Base-by-base conservation (phyloP, 1,284 basidiomycete genomes). In the Austroboletus rostrupii region DNA sequence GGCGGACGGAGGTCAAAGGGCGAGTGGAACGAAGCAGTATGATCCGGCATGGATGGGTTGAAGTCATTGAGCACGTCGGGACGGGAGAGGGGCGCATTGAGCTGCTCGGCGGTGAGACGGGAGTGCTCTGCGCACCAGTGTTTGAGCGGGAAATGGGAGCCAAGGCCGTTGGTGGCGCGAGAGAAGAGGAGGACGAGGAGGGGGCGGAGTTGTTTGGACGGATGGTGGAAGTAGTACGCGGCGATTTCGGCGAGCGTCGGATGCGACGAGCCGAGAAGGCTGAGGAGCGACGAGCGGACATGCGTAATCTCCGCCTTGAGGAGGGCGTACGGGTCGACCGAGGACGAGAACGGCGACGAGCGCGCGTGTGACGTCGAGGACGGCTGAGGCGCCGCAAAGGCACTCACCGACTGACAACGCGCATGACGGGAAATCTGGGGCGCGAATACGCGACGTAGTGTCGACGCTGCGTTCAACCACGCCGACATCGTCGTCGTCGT, bases 151-250 rank as follows among this genome's bases (percentile, higher is more conserved):
- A 83, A 74, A 62, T 76, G 61, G 48, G 76, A 70, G 44, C 80
- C 77, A 65, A 92, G 69, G 45, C 81, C 90, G 62, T 97, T 97
- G 28, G 94, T 97, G 10, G 95, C 96, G 57, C 89, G 87, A 29
- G 88, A 77, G 72, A 97, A 92, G 43, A 99, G 81, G 28, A 99
- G 80, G 29, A 98, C 90, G 40, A 98, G 78, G 56, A 96, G 75
- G 1, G 96, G 94, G 14, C 96, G 83, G 21, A 98, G 78, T 64
- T 97, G 93, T 67, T 97, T 97, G 20, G 91, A 88, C 12, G 87
- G 85, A 47, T 86, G 82, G 53, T 90, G 76, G 68, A 98, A 97
- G 73, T 97, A 97, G 72, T 94, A 97, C 59, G 92, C 85, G 5
- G 95, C 93, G 54, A 97, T 87, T 50, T 88, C 81, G 56, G 89